These are phyloP conservation scores for Phaeotremella skinneri DNA, from an alignment of 768 basidiomycete genomes.

Conservation along the genomic window DNA sequence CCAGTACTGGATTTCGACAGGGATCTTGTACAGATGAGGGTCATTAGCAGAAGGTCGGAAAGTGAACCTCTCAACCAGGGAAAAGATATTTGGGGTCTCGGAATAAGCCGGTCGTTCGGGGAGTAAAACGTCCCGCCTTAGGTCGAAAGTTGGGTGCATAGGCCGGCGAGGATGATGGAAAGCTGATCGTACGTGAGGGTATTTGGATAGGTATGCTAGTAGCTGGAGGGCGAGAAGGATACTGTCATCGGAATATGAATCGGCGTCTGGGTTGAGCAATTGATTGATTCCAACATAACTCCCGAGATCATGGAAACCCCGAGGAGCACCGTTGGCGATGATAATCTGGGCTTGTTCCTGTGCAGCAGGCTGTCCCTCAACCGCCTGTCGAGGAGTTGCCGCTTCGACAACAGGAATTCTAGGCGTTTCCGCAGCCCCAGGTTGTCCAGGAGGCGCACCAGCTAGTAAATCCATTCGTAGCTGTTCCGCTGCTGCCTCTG, in stretches of 20 bases:
- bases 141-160: conserved; percentile 48
- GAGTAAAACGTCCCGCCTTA: conserved; percentile 27
- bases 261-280: conserved; percentile 40
- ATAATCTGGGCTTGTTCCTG: conserved; percentile 40
- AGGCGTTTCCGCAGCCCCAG: conserved; percentile 60
- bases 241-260: conserved; percentile 82
- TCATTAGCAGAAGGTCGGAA: conserved; percentile 86
- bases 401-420: conserved; percentile 31
- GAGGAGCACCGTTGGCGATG: conserved; percentile 50
- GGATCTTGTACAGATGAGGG: conserved; percentile 66
- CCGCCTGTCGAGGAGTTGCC: conserved; percentile 17
- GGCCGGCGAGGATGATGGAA: conserved; percentile 73
- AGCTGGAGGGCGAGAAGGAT: conserved; percentile 86
- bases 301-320: conserved; percentile 49
- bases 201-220: conserved; percentile 93
- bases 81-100: conserved; percentile 74
- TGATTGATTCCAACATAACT: conserved; percentile 44
- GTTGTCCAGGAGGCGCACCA: conserved; percentile 85
- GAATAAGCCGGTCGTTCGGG: conserved; percentile 48
- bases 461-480: conserved; percentile 42
- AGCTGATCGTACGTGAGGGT: conserved; percentile 92
- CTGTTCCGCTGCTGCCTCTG: conserved; percentile 61
- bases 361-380: conserved; percentile 15
- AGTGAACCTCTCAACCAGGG: conserved; percentile 92
- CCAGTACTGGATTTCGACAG: conserved; percentile 95